These are phyloP conservation scores for Heracleum sosnowskyi DNA, from an alignment of 129 eudicot species.

Conservation along the genomic window DNA sequence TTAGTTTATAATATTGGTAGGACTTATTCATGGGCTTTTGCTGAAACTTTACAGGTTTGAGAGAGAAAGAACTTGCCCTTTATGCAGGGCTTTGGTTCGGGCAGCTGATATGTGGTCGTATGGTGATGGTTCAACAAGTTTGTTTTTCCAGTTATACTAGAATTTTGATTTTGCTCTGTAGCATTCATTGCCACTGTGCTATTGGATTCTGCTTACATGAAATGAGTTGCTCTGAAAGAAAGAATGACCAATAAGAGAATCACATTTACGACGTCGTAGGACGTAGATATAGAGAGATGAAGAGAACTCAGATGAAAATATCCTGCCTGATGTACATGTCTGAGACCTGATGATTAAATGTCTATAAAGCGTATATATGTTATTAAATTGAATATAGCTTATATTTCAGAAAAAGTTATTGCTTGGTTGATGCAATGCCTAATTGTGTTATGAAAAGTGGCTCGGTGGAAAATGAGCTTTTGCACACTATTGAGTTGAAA, in stretches of 20 bases:
- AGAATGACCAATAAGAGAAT: background rate
- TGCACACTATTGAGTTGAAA: background rate
- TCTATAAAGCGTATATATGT: background rate
- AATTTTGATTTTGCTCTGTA: background rate
- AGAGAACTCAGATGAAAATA: background rate
- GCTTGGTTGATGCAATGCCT: background rate
- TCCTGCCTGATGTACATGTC: conserved; percentile 2
- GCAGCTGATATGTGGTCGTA: conserved; percentile 13
- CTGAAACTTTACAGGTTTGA: conserved; percentile 12
- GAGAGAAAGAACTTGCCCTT: conserved; percentile 19
- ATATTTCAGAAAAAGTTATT: background rate
- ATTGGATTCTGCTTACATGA: background rate
- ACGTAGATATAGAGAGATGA: background rate
- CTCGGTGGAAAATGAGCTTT: background rate
- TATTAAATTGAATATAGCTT: background rate
- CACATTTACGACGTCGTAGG: background rate
- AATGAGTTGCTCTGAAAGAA: background rate
- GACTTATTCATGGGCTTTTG: background rate
- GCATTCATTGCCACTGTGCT: background rate
- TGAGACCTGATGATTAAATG: background rate
- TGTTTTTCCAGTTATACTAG: conserved; percentile 16
- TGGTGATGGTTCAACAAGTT: conserved; percentile 19
- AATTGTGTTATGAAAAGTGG: background rate
- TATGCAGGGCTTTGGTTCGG: conserved; percentile 17
- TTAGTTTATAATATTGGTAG: background rate